Evolutionary conservation across 2,329 filamentous ascomycete species (phyloP).

Genomic region (Gremmenia infestans): DNA sequence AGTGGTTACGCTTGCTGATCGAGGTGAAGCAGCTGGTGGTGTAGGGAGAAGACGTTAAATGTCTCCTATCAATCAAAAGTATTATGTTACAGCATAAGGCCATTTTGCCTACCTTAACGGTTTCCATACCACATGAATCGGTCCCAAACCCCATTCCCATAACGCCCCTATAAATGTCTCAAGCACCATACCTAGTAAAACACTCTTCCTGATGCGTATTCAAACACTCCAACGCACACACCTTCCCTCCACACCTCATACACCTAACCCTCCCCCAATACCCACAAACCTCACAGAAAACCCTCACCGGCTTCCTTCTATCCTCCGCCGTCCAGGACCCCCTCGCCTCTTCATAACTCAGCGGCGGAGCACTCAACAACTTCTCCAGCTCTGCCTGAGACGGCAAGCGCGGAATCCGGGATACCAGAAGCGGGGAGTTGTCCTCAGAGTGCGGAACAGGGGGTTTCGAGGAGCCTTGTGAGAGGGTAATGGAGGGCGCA

Average conservation of each 20-base stretch:
- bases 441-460: slow-evolving; percentile 43
- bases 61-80: neutral
- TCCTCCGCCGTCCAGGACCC: slow-evolving; percentile 41
- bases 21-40: slow-evolving; percentile 44
- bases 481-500: slow-evolving; percentile 24
- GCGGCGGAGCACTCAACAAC: slow-evolving; percentile 57
- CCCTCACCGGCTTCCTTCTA: slow-evolving; percentile 49
- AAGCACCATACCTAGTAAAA: slow-evolving; percentile 56
- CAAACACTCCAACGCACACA: slow-evolving; percentile 74
- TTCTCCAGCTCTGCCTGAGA: slow-evolving; percentile 57
- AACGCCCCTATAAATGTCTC: slow-evolving; percentile 1
- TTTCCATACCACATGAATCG: neutral
- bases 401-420: slow-evolving; percentile 53
- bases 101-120: neutral
- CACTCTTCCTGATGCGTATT: slow-evolving; percentile 68
- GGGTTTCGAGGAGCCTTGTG: slow-evolving; percentile 4
- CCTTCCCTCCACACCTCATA: slow-evolving; percentile 70
- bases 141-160: neutral
- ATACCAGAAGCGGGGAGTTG: slow-evolving; percentile 52
- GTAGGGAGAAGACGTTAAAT: slow-evolving; percentile 25
- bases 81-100: neutral
- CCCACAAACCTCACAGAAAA: slow-evolving; percentile 75
- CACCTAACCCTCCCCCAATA: slow-evolving; percentile 77
- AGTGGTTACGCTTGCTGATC: slow-evolving; percentile 81
- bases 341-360: slow-evolving; percentile 62